Conservation (phyloP, 805 yeast genomes). For the Teunomyces pallodes region DNA sequence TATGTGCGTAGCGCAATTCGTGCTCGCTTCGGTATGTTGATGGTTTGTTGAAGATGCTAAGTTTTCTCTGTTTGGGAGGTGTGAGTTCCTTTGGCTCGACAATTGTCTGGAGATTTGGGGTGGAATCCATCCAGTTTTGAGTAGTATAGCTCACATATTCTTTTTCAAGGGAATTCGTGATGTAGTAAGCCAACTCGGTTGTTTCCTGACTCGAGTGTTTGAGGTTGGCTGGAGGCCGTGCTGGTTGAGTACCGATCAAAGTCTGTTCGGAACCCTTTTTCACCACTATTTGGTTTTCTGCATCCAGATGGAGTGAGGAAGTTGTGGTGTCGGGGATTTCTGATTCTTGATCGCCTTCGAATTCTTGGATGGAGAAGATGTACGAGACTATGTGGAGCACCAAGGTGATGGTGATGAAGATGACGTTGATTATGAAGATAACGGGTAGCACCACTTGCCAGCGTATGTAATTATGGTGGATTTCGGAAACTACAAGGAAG, state of each 20-base stretch:
- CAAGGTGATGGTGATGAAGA: conserved; percentile 3
- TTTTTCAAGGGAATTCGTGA: conserved; percentile 7
- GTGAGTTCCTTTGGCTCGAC: not conserved
- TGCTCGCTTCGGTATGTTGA: conserved; percentile 1
- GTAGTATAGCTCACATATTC: conserved; percentile 10
- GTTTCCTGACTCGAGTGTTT: conserved; percentile 5
- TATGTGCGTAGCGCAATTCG: conserved; percentile 9
- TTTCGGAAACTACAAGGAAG: conserved; percentile 2
- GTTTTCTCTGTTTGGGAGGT: conserved; percentile 1
- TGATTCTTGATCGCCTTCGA: not conserved
- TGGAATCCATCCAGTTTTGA: conserved; percentile 22
- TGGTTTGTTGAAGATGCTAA: conserved; percentile 6
- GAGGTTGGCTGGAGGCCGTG: not conserved
- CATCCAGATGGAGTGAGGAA: not conserved
- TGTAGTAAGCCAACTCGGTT: conserved; percentile 6
- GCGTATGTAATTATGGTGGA: conserved; percentile 1
- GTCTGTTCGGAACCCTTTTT: conserved; percentile 12
- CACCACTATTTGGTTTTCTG: not conserved
- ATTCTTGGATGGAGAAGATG: conserved; percentile 1
- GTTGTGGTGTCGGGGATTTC: not conserved
- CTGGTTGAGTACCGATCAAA: conserved; percentile 1
- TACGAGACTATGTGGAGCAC: conserved; percentile 2
- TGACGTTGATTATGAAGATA: conserved; percentile 6
- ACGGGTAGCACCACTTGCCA: conserved; percentile 4
- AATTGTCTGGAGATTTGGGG: conserved; percentile 4